Percentiles rank a stretch among this genome's conserved stretches.
phyloP scores from a whole-genome alignment of 140 eudicot genomes.

The Senecio squalidus region DNA sequence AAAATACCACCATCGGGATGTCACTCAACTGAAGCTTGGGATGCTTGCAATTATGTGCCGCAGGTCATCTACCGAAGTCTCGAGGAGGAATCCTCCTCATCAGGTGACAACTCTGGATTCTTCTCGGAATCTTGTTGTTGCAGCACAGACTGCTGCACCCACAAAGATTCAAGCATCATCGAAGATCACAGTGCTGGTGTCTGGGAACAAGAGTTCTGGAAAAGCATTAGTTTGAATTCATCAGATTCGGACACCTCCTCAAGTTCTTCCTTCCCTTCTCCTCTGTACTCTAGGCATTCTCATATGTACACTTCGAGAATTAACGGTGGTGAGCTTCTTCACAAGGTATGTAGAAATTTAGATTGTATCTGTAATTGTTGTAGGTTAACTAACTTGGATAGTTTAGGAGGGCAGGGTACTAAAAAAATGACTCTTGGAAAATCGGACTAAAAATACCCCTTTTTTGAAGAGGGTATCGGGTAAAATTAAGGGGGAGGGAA shows the following conservation, averaged over 20 bases:
- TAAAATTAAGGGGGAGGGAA: constrained; percentile 24
- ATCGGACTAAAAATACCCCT: constrained; percentile 15
- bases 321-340: constrained; percentile 1
- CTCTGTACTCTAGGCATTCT: constrained; percentile 49
- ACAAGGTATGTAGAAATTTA: constrained; percentile 44
- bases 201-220: constrained; percentile 38
- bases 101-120: constrained; percentile 62
- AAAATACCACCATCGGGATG: constrained; percentile 25
- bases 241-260: constrained; percentile 81
- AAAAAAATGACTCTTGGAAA: constrained; percentile 38
- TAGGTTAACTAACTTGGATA: constrained; percentile 57
- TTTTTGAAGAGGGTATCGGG: constrained; percentile 23
- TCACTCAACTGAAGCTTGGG: constrained; percentile 30
- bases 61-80: constrained; percentile 10
- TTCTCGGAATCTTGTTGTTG: constrained; percentile 67
- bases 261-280: constrained; percentile 56
- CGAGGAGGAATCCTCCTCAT: constrained; percentile 53
- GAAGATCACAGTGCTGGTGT: no score
- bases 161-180: constrained; percentile 44
- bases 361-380: constrained; percentile 39
- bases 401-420: constrained; percentile 38
- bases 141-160: constrained; percentile 76
- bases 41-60: constrained; percentile 15
- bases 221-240: constrained; percentile 31
- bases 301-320: constrained; percentile 33